Conservation (phyloP, 2,329 filamentous ascomycete genomes). For the Cladobotryum protrusum region DNA sequence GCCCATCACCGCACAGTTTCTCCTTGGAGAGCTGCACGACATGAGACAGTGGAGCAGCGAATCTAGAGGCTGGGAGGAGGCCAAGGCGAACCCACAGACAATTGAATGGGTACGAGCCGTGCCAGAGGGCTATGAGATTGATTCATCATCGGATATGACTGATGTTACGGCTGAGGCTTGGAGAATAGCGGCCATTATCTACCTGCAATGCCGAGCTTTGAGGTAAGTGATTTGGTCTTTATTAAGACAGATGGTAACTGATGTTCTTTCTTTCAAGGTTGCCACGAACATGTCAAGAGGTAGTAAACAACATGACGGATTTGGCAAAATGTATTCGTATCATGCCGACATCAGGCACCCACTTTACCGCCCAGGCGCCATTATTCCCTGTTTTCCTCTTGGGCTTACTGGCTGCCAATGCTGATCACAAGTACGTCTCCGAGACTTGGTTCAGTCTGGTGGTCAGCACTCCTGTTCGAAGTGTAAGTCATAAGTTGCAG, state of each 20-base stretch:
- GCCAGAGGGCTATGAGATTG: slow-evolving; percentile 20
- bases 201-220: slow-evolving; percentile 32
- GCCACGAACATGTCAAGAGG: slow-evolving; percentile 30
- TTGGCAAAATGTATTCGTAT: slow-evolving; percentile 32
- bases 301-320: slow-evolving; percentile 26
- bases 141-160: slow-evolving; percentile 30
- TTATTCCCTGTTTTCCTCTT: slow-evolving; percentile 37
- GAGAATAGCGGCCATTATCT: slow-evolving; percentile 34
- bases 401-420: slow-evolving; percentile 28
- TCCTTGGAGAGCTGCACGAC: slow-evolving; percentile 22
- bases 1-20: slow-evolving; percentile 24
- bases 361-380: slow-evolving; percentile 37
- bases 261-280: slow-evolving; percentile 20
- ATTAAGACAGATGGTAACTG: background rate
- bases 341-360: slow-evolving; percentile 35
- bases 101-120: slow-evolving; percentile 26
- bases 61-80: slow-evolving; percentile 19
- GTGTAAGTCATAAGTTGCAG: slow-evolving; percentile 27
- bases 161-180: slow-evolving; percentile 36
- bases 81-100: slow-evolving; percentile 10
- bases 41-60: slow-evolving; percentile 33
- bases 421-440: slow-evolving; percentile 24
- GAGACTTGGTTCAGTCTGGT: slow-evolving; percentile 32
- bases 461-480: slow-evolving; percentile 31
- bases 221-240: slow-evolving; percentile 21